phyloP scores from a whole-genome alignment of 768 basidiomycete species.

The Tricholoma sp. region DNA sequence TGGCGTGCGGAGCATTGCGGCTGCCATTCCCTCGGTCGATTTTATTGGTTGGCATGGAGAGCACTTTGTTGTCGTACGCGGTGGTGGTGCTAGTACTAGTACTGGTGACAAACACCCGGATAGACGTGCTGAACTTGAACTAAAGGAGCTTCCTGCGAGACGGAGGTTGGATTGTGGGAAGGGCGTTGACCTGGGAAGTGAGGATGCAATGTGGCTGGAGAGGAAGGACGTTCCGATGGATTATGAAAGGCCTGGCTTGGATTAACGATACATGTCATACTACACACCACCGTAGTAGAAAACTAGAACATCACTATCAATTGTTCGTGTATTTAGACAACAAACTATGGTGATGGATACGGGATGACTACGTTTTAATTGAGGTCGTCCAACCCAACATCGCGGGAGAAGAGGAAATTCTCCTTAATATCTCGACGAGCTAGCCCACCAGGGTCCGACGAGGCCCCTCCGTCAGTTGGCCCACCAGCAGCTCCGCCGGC shows the following conservation, averaged over 20 bases:
- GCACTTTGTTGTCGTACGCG: constrained; percentile 58
- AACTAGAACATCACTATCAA: no score
- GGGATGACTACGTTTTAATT: no score
- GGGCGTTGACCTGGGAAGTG: constrained; percentile 58
- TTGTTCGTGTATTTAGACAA: no score
- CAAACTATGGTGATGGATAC: no score
- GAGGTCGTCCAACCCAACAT: no score
- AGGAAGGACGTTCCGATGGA: constrained; percentile 74
- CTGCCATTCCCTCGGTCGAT: constrained; percentile 46
- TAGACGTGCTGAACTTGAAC: constrained; percentile 27
- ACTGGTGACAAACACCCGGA: constrained; percentile 1
- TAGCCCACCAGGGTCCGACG: no score
- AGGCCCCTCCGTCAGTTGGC: no score
- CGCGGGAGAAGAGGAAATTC: no score
- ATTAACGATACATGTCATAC: no score
- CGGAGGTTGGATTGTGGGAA: constrained; percentile 58
- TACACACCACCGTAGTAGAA: no score
- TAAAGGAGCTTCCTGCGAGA: constrained; percentile 57
- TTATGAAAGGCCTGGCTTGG: constrained; percentile 57
- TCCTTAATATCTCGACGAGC: no score
- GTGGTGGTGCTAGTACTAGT: constrained; percentile 9
- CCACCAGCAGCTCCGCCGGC: no score
- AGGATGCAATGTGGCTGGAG: constrained; percentile 62
- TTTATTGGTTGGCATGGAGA: constrained; percentile 73
- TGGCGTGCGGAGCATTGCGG: constrained; percentile 48